Evolutionary conservation across 1,284 basidiomycete species (phyloP), one percentile per base, ranked within the genome.

Genomic region (Irpex sp.): DNA sequence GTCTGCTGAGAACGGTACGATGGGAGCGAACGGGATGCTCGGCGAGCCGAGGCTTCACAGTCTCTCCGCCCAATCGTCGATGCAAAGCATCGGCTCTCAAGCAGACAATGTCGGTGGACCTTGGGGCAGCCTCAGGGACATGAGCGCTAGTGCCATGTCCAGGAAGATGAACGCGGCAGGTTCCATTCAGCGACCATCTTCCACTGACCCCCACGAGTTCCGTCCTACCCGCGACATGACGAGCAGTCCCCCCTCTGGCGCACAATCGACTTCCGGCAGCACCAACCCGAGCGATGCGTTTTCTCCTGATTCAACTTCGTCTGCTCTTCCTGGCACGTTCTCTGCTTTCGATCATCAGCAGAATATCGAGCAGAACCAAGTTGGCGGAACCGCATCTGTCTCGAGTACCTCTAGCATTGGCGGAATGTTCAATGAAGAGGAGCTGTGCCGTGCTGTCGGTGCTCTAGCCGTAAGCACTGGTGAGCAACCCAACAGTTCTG

Each of bases 401-500:
- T 79, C 78, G 3, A 74, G 76, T 64, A 67, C 76, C 0, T 78
- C 78, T 5, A 79, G 77, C 56, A 72, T 72, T 19, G 73, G 71
- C 36, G 79, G 77, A 26, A 78, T 79, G 8, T 73, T 77, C 37
- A 70, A 75, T 31, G 76, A 78, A 44, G 77, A 75, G 17, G 82
- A 84, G 19, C 67, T 85, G 8, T 70, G 77, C 4, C 76, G 77
- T 56, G 77, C 78, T 13, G 77, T 83, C 56, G 78, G 73, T 15
- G 74, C 72, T 17, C 77, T 88, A 3, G 81, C 82, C 8, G 81
- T 89, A 37, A 83, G 77, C 64, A 85, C 82, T 5, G 60, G 61
- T 34, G 58, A 62, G 19, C 68, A 81, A 73, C 11, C 15, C 40
- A 3, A 1, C 2, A 15, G 8, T 4, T 11, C 40, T 8, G 40